phyloP scores from a whole-genome alignment of 2,329 filamentous ascomycete genomes.

The Magnaporthales sp. region DNA sequence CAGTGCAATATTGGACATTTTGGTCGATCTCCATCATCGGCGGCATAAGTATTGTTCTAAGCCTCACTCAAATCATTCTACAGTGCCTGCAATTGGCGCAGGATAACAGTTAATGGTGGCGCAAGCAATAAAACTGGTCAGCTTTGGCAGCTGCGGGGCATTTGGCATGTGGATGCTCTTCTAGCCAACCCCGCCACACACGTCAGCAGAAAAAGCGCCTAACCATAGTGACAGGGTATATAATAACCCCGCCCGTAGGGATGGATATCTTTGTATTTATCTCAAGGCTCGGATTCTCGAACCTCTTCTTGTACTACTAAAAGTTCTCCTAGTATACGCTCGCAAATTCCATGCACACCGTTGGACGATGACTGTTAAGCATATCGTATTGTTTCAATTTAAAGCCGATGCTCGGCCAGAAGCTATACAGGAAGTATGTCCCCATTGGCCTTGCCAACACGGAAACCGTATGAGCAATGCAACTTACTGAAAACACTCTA shows the following conservation, averaged over 20 bases:
- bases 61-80: background rate
- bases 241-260: too few species aligned
- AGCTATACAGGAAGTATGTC: background rate
- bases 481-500: background rate
- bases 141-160: too few species aligned
- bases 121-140: too few species aligned
- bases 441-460: background rate
- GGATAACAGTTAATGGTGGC: too few species aligned
- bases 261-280: too few species aligned
- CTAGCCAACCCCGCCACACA: too few species aligned
- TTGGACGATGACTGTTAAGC: background rate
- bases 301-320: background rate
- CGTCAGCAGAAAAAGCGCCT: too few species aligned
- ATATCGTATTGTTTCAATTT: background rate
- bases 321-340: background rate
- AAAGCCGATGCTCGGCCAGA: background rate
- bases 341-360: too few species aligned
- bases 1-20: too few species aligned
- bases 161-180: too few species aligned
- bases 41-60: background rate
- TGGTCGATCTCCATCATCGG: background rate
- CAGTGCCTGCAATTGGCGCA: too few species aligned
- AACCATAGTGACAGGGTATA: too few species aligned
- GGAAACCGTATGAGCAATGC: background rate
- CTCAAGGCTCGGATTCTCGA: background rate